These are phyloP conservation scores for Syzygium jambos DNA, from an alignment of 345 rosid genomes.

Conservation along the genomic window DNA sequence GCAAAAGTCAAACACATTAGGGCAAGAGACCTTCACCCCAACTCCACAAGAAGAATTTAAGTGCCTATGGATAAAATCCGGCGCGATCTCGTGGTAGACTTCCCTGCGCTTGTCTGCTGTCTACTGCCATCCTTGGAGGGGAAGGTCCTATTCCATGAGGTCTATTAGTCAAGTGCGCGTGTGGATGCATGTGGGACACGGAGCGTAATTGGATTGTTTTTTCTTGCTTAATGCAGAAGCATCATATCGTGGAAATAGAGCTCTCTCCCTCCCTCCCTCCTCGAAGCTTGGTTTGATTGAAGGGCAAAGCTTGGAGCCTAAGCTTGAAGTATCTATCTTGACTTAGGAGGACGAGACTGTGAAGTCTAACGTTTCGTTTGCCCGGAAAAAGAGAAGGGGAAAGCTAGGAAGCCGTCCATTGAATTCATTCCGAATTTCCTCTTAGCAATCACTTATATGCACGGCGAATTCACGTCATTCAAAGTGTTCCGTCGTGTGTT, in stretches of 20 bases:
- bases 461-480: neutral
- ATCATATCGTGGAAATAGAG: neutral
- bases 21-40: slow-evolving; percentile 24
- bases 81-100: slow-evolving; percentile 4
- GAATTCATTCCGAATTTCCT: neutral
- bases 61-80: slow-evolving; percentile 30
- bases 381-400: neutral
- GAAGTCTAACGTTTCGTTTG: neutral
- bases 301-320: neutral
- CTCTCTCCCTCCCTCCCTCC: neutral
- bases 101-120: neutral
- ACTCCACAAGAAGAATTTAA: slow-evolving; percentile 37
- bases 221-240: neutral
- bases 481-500: neutral
- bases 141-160: neutral
- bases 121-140: neutral
- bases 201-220: neutral
- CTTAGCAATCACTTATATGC: neutral
- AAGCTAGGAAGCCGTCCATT: neutral
- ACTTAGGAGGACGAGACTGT: neutral
- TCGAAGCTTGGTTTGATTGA: neutral
- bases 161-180: neutral
- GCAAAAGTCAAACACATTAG: slow-evolving; percentile 56
- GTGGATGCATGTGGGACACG: too few species aligned
- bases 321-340: neutral